Evolutionary conservation across 495 filamentous ascomycete species (phyloP).

Genomic region (Parathielavia hyrcaniae): DNA sequence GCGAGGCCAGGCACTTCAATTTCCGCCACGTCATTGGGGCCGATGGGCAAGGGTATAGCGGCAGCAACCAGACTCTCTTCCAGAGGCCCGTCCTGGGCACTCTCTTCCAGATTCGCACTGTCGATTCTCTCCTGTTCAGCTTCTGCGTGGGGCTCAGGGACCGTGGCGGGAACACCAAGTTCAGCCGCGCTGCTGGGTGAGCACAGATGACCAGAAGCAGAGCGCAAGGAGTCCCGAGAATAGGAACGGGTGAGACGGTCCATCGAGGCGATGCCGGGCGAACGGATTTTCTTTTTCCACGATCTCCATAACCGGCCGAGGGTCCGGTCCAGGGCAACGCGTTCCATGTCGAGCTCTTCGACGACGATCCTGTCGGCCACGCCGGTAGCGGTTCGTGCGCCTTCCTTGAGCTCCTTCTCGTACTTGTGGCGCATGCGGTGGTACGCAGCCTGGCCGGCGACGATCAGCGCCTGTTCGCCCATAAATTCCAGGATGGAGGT

Average conservation of each 20-base stretch:
- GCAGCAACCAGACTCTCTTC: constrained; percentile 41
- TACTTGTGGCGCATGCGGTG: constrained; percentile 54
- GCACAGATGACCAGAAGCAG: constrained; percentile 28
- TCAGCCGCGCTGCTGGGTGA: constrained; percentile 36
- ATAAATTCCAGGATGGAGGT: constrained; percentile 92
- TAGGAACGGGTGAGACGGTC: constrained; percentile 37
- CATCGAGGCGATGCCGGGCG: constrained; percentile 31
- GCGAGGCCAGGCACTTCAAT: constrained; percentile 64
- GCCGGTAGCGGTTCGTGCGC: constrained; percentile 34
- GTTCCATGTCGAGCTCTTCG: constrained; percentile 89
- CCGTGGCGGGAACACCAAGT: constrained; percentile 24
- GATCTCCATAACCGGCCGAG: constrained; percentile 88
- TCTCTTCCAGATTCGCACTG: not conserved
- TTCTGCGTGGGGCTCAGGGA: constrained; percentile 24
- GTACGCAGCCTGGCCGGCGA: constrained; percentile 85
- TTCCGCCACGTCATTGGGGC: constrained; percentile 64
- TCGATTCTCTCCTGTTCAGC: not conserved
- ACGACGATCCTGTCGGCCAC: constrained; percentile 63
- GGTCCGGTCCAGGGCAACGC: constrained; percentile 79
- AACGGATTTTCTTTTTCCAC: constrained; percentile 80
- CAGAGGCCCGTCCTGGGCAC: constrained; percentile 17
- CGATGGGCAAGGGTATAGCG: constrained; percentile 57
- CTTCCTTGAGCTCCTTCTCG: constrained; percentile 48
- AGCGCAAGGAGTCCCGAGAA: constrained; percentile 37
- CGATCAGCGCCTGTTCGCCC: constrained; percentile 79